phyloP scores from a whole-genome alignment of 169 alveolate species.

The Eimeria tenella region DNA sequence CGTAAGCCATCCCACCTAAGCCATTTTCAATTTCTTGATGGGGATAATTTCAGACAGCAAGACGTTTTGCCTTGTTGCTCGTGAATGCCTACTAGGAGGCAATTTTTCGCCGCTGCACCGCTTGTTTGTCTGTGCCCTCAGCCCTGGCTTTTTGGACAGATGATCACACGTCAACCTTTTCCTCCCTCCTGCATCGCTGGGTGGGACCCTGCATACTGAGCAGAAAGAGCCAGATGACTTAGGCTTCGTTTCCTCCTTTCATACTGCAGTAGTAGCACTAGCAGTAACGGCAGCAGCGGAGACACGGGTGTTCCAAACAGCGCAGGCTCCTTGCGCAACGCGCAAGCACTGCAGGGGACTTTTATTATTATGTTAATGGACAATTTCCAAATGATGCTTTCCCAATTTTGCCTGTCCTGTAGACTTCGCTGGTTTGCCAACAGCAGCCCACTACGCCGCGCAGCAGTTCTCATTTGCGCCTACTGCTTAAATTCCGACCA shows the following conservation, averaged over 20 bases:
- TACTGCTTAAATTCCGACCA: conserved; percentile 69
- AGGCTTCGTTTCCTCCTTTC: neutral
- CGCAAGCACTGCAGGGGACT: too few relatives aligned
- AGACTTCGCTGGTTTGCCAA: conserved; percentile 63
- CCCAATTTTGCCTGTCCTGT: neutral
- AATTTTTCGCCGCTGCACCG: neutral
- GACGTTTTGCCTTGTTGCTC: too few relatives aligned
- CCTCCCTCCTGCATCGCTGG: conserved; percentile 45
- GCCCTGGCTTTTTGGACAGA: conserved; percentile 72
- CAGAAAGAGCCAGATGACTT: neutral
- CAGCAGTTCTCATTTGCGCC: conserved; percentile 56
- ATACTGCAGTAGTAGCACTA: too few relatives aligned
- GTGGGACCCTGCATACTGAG: conserved; percentile 1
- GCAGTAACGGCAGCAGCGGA: too few relatives aligned
- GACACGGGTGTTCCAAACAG: too few relatives aligned
- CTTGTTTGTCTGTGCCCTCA: neutral
- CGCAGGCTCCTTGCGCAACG: too few relatives aligned
- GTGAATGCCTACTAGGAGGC: too few relatives aligned
- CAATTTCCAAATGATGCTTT: neutral
- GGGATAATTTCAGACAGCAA: too few relatives aligned
- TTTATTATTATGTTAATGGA: too few relatives aligned
- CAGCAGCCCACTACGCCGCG: conserved; percentile 64
- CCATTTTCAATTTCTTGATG: too few relatives aligned
- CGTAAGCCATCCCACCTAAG: neutral
- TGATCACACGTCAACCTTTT: conserved; percentile 32